Percentiles rank a stretch among this genome's conserved stretches.
Conservation (phyloP, 176 grass and related monocot species). For the Saccharum officinarum region DNA sequence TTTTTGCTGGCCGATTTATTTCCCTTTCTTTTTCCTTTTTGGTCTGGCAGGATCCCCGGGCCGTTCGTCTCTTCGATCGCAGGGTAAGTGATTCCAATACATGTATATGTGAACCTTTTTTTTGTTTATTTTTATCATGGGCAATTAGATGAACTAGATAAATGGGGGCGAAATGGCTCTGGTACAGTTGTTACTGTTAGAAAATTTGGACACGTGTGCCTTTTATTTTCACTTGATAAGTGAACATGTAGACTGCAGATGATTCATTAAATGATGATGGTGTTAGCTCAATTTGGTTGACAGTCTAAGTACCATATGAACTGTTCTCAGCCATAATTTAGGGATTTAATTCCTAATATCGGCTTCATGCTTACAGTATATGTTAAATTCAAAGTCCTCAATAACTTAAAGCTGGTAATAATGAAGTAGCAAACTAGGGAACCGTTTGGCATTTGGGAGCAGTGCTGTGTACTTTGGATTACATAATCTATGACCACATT, state of each 20-base stretch:
- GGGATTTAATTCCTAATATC: neutral
- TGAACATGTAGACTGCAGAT: neutral
- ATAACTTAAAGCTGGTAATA: neutral
- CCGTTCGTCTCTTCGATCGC: constrained; percentile 81
- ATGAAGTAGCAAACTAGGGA: neutral
- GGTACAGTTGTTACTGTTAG: neutral
- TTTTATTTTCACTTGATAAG: neutral
- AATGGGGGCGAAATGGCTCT: neutral
- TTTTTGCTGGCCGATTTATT: constrained; percentile 19
- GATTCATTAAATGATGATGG: neutral
- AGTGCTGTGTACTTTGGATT: neutral
- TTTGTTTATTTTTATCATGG: neutral
- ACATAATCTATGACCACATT: neutral
- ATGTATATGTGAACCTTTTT: constrained; percentile 14
- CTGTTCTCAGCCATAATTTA: constrained; percentile 1
- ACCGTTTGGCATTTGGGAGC: neutral
- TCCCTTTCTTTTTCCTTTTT: constrained; percentile 8
- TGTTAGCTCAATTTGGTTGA: neutral
- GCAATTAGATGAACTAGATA: neutral
- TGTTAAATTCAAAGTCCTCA: neutral
- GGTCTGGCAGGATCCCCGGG: constrained; percentile 61
- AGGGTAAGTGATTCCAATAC: constrained; percentile 54
- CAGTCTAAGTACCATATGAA: neutral
- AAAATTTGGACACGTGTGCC: neutral
- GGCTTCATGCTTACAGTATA: neutral